Evolutionary conservation across 495 filamentous ascomycete genomes (phyloP), one percentile per base, ranked within the genome.

Genomic region (Lasiosphaeria ovina): DNA sequence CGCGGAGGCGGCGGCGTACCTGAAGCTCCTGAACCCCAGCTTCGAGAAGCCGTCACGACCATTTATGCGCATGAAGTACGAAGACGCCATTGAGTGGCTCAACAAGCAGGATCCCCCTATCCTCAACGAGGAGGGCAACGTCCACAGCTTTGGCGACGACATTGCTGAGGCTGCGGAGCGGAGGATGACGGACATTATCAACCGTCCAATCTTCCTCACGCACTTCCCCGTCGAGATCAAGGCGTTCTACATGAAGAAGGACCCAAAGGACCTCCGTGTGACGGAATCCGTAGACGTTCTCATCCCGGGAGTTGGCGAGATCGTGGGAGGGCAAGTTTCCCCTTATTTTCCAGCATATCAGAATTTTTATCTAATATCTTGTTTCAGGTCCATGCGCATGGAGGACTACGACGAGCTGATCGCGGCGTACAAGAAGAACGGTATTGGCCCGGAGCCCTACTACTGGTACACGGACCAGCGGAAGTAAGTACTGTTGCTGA

Each of bases 401-500:
- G 84, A 92, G 59, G 85, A 90, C 64, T 91, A 92, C 66, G 87
- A 95, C n/a, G 92, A 98, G 79, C 73, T 98, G 66, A 88, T 98
- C 79, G 86, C 79, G 48, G 94, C 90, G 5, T 98, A 95, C 74
- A 85, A 89, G 76, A 83, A 89, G 61, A 89, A 96, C 72, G 89
- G 87, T 51, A 96, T 98, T 69, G 85, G 87, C 54, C 85, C 89
- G 34, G 85, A 85, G 70, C 87, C 89, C 12, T 98, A 98, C 76
- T 98, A 96, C 83, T 98, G 94, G 94, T 99, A 97, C 79, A 97
- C 92, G 9, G 94, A 98, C 76, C 92, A 96, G 85, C 82, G 94
- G 67, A 24, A 24, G 24, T 24, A 24, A 24, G 24, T 24, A 24
- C 24, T 24, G 24, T 24, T 24, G 24, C 24, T 24, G 24, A 24